Conservation (phyloP, 2,329 filamentous ascomycete species). For the Apiospora arundinis region DNA sequence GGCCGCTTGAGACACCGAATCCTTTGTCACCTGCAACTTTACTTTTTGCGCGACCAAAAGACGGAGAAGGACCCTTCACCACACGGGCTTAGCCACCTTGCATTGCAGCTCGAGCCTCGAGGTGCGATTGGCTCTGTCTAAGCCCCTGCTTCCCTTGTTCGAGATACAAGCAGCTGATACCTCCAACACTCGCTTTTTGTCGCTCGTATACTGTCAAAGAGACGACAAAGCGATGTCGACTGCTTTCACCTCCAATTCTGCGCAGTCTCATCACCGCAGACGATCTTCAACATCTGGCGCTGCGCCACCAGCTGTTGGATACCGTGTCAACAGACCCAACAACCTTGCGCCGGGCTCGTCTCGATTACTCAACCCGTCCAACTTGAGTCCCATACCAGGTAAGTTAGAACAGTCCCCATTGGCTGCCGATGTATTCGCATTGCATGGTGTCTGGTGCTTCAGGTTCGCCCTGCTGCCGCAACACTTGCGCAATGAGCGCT, state of each 20-base stretch:
- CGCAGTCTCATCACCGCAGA: constrained; percentile 56
- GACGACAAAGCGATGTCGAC: constrained; percentile 44
- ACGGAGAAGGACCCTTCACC: constrained; percentile 13
- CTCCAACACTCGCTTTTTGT: constrained; percentile 4
- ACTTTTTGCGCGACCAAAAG: constrained; percentile 10
- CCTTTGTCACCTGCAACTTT: constrained; percentile 15
- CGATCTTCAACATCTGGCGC: constrained; percentile 49
- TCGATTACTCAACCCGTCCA: constrained; percentile 32
- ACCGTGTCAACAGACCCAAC: constrained; percentile 32
- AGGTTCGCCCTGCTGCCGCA: neutral
- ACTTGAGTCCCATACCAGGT: constrained; percentile 63
- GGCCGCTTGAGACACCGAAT: constrained; percentile 4
- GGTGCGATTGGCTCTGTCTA: constrained; percentile 13
- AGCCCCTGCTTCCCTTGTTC: constrained; percentile 16
- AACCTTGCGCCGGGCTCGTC: constrained; percentile 14
- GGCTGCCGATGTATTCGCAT: neutral
- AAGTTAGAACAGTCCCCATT: constrained; percentile 41
- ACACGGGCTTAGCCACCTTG: constrained; percentile 21
- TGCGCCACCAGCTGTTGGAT: constrained; percentile 42
- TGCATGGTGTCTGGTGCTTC: neutral
- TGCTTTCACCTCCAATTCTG: constrained; percentile 56
- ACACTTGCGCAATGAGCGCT: neutral
- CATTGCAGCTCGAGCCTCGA: constrained; percentile 20
- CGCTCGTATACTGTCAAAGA: constrained; percentile 6
- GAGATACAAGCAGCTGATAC: constrained; percentile 11